Percentiles rank a stretch among this genome's conserved stretches.
These are phyloP conservation scores for Misopates orontium DNA, from an alignment of 257 asterid genomes.

Conservation along the genomic window DNA sequence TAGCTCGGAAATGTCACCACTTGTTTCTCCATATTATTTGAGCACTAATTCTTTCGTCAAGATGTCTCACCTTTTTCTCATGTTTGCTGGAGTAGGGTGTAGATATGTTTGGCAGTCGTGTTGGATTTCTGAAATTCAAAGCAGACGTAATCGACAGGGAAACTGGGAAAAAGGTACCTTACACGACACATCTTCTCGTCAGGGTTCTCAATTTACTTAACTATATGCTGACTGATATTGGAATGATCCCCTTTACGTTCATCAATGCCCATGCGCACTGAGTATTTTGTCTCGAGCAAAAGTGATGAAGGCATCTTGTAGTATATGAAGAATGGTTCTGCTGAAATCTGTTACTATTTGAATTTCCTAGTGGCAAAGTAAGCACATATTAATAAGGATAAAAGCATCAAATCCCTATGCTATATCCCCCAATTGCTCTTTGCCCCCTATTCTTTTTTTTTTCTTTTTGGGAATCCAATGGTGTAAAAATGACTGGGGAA, in stretches of 20 bases:
- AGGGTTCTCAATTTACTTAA: constrained; percentile 14
- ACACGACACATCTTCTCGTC: constrained; percentile 6
- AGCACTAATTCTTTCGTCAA: neutral
- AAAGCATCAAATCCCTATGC: no score
- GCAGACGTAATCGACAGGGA: constrained; percentile 78
- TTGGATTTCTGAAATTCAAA: constrained; percentile 88
- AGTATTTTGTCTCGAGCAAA: neutral
- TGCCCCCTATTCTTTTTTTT: no score
- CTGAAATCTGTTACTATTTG: neutral
- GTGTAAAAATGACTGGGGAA: no score
- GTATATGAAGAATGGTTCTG: constrained; percentile 5
- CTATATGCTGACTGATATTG: neutral
- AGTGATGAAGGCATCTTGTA: neutral
- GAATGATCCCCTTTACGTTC: neutral
- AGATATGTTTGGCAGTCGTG: constrained; percentile 93
- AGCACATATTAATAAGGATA: no score
- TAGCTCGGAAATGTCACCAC: no score
- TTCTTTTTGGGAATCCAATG: no score
- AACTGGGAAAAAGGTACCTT: constrained; percentile 68
- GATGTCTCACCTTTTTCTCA: constrained; percentile 22
- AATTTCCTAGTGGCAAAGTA: no score
- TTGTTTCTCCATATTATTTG: no score
- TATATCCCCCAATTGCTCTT: no score
- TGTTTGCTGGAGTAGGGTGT: constrained; percentile 55
- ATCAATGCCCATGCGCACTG: neutral